These are phyloP conservation scores for Tripterygium wilfordii DNA, from an alignment of 177 flowering plant genomes.

Conservation along the genomic window DNA sequence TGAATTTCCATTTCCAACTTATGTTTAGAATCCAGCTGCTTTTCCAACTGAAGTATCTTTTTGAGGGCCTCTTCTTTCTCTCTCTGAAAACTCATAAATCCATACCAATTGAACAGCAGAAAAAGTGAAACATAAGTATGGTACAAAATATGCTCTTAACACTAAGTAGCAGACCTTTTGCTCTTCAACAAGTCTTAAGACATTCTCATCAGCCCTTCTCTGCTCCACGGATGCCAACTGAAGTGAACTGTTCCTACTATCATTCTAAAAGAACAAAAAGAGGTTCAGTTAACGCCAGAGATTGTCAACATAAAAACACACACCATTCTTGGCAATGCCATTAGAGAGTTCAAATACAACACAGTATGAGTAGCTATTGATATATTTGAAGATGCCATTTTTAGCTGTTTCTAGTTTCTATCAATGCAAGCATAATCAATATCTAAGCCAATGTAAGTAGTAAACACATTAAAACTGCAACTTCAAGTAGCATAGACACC, in stretches of 20 bases:
- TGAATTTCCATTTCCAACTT: slow-evolving; percentile 75
- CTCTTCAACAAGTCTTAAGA: slow-evolving; percentile 67
- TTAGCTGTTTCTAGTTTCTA: too few relatives aligned
- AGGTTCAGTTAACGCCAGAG: background rate
- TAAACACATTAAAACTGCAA: too few relatives aligned
- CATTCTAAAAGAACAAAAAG: slow-evolving; percentile 42
- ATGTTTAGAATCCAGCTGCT: slow-evolving; percentile 64
- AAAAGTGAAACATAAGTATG: background rate
- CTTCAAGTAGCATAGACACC: too few relatives aligned
- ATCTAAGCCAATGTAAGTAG: too few relatives aligned
- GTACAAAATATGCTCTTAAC: background rate
- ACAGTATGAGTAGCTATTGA: too few relatives aligned
- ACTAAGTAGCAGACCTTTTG: slow-evolving; percentile 55
- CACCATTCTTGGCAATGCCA: background rate
- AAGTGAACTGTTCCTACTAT: slow-evolving; percentile 50
- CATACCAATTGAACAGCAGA: background rate
- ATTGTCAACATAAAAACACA: background rate
- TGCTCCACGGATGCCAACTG: slow-evolving; percentile 78
- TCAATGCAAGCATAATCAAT: too few relatives aligned
- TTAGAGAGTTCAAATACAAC: too few relatives aligned
- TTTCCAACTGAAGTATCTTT: slow-evolving; percentile 54
- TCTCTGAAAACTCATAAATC: slow-evolving; percentile 38
- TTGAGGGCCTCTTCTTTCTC: slow-evolving; percentile 65
- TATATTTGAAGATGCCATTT: too few relatives aligned
- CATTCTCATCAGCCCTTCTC: slow-evolving; percentile 73